phyloP scores from a whole-genome alignment of 108 stramenopile genomes.

The Cylindrotheca fusiformis region DNA sequence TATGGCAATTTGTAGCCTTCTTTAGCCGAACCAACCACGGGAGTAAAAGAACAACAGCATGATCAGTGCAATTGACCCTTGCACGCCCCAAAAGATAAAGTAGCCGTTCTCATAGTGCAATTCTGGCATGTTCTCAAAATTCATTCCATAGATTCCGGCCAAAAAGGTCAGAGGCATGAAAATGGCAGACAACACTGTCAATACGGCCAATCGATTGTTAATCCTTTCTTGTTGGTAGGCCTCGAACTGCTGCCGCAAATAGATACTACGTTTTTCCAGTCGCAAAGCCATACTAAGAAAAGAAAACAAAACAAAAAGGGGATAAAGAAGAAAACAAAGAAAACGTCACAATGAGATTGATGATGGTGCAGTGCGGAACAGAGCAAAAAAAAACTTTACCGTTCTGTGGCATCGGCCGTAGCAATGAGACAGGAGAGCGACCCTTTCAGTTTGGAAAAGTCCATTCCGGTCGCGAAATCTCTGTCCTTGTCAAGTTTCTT shows the following conservation, averaged over 20 bases:
- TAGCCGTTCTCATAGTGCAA: constrained; percentile 35
- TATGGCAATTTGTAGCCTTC: no score
- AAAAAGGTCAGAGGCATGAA: constrained; percentile 54
- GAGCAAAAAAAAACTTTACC: no score
- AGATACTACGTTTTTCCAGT: constrained; percentile 45
- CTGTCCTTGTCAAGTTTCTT: constrained; percentile 27
- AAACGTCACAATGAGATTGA: no score
- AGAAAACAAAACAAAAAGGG: no score
- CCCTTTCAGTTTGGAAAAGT: constrained; percentile 38
- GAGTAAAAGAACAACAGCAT: constrained; percentile 40
- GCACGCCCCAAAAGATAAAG: constrained; percentile 23
- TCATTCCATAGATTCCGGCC: constrained; percentile 54
- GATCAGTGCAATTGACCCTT: constrained; percentile 27
- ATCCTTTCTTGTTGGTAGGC: constrained; percentile 38
- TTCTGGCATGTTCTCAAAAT: constrained; percentile 53
- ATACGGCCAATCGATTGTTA: constrained; percentile 37
- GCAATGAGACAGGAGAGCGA: constrained; percentile 31
- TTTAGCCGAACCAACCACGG: constrained; percentile 29
- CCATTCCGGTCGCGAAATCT: constrained; percentile 29
- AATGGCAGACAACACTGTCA: constrained; percentile 45
- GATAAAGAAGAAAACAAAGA: no score
- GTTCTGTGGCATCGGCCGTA: constrained; percentile 43
- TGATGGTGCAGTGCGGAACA: no score
- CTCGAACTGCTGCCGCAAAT: constrained; percentile 35
- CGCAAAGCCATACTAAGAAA: constrained; percentile 31